Conservation (phyloP, 1,139 yeast genomes). For the Suhomyces coccinellae region DNA sequence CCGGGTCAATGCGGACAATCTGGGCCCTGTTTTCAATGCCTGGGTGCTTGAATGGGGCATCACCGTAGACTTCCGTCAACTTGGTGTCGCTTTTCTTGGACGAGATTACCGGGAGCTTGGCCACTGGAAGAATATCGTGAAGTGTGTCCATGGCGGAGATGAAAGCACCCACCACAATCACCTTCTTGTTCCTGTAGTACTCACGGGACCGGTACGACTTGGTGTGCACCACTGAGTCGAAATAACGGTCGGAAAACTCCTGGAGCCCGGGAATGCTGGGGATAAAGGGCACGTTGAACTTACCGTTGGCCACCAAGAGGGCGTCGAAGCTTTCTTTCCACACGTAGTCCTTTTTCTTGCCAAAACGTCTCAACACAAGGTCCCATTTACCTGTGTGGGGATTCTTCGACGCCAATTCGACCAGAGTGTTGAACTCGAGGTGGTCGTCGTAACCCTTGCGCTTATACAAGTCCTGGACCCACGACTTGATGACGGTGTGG, state of each 20-base stretch:
- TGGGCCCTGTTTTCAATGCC: conserved; percentile 20
- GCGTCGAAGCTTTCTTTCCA: conserved; percentile 38
- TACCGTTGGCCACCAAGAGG: conserved; percentile 50
- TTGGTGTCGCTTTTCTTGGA: conserved; percentile 16
- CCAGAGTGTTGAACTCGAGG: conserved; percentile 17
- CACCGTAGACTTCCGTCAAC: conserved; percentile 10
- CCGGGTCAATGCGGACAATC: conserved; percentile 22
- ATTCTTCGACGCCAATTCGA: conserved; percentile 16
- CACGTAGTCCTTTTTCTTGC: conserved; percentile 15
- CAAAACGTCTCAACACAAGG: conserved; percentile 16
- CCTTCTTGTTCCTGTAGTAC: conserved; percentile 35
- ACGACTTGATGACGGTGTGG: conserved; percentile 14
- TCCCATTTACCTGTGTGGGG: conserved; percentile 17
- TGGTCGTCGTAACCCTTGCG: conserved; percentile 23
- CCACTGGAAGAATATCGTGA: conserved; percentile 16
- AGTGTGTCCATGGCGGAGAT: conserved; percentile 20
- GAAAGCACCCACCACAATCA: conserved; percentile 42
- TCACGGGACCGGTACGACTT: conserved; percentile 18
- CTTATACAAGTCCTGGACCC: conserved; percentile 20
- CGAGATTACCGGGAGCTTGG: conserved; percentile 20
- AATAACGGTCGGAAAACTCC: conserved; percentile 37
- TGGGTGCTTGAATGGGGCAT: conserved; percentile 18
- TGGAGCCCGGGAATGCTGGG: conserved; percentile 45
- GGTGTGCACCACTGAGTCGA: conserved; percentile 16
- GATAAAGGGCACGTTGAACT: conserved; percentile 44